Base-by-base conservation (phyloP, 257 asterid species). In the Parsonsia alboflavescens region DNA sequence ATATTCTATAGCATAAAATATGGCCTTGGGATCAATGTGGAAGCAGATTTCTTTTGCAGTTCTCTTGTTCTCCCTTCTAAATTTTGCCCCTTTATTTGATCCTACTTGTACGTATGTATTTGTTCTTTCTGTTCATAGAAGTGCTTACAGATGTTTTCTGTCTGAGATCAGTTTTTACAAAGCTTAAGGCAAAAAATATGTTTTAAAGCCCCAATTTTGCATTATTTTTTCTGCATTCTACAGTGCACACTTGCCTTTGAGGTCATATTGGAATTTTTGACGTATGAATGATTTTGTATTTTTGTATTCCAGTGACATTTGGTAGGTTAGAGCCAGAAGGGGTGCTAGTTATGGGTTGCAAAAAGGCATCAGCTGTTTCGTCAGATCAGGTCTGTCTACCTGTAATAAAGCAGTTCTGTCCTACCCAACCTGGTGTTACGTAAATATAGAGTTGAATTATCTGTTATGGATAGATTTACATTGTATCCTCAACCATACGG, bases 251-350 rank as follows among this genome's bases (percentile, higher is more conserved):
- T 59, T 57, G 44, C 4, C 28, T 33, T 65, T 39, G 69, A 64
- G 39, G 41, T 44, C 28, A 41, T 21, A 24, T 67, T 36, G 52
- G 70, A 64, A 36, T 57, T 64, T 21, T 10, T 6, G 50, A 1
- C 56, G 33, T 10, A 0, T 58, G 45, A 39, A 57, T 79, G 21
- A n/a, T 12, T 46, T 33, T 24, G 46, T 53, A 54, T 79, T 53
- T 80, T 15, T 77, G 70, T 75, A 50, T 82, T 45, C 80, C 97
- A 94, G 99, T 94, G 76, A 94, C 95, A 41, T 94, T 94, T 85
- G 89, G 98, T 82, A 87, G 97, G 85, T 80, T 88, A 85, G 96
- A 92, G 86, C 97, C 97, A 41, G 96, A 92, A 85, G 98, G 98
- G 82, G 91, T 82, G 88, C 81, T 94, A 85, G 90, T 94, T 80